These are phyloP conservation scores for Rhinocladiella mackenziei DNA, from an alignment of 2,329 filamentous ascomycete genomes.

Conservation along the genomic window DNA sequence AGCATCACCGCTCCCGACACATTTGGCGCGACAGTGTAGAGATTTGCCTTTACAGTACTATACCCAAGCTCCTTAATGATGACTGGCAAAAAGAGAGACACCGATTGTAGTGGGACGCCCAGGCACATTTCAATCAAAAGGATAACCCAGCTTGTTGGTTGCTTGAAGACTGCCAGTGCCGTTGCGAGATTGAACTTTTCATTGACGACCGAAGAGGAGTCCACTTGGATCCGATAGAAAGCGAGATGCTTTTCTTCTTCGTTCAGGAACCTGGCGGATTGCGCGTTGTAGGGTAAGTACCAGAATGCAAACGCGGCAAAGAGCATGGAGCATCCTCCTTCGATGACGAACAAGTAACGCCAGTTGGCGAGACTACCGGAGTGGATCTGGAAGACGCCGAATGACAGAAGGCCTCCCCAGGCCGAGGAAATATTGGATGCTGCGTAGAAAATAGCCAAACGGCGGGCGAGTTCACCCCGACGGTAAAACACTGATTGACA, in stretches of 20 bases:
- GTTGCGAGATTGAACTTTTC: too few relatives aligned
- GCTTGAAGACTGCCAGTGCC: too few relatives aligned
- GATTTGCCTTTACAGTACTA: conserved; percentile 49
- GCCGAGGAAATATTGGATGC: conserved; percentile 69
- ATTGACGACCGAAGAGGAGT: too few relatives aligned
- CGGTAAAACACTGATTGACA: conserved; percentile 65
- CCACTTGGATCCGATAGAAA: conserved; percentile 69
- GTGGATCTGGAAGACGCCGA: conserved; percentile 58
- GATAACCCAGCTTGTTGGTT: too few relatives aligned
- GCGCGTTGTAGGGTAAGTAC: conserved; percentile 63
- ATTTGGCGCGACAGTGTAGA: conserved; percentile 78
- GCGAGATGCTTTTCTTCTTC: conserved; percentile 64
- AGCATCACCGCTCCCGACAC: conserved; percentile 60
- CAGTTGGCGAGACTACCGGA: conserved; percentile 47
- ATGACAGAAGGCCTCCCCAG: conserved; percentile 58
- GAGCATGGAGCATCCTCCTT: conserved; percentile 51
- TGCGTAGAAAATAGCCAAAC: conserved; percentile 70
- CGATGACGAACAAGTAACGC: conserved; percentile 54
- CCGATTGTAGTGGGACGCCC: conserved; percentile 56
- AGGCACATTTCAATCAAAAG: conserved; percentile 56
- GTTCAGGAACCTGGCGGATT: conserved; percentile 61
- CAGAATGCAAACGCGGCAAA: conserved; percentile 62
- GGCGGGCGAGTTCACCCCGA: conserved; percentile 64
- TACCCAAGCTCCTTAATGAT: conserved; percentile 36
- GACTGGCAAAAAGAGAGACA: conserved; percentile 55